Percentiles rank a stretch among this genome's conserved stretches.
Evolutionary conservation across 352 stramenopile genomes (phyloP).

Genomic region (Phytophthora pini): DNA sequence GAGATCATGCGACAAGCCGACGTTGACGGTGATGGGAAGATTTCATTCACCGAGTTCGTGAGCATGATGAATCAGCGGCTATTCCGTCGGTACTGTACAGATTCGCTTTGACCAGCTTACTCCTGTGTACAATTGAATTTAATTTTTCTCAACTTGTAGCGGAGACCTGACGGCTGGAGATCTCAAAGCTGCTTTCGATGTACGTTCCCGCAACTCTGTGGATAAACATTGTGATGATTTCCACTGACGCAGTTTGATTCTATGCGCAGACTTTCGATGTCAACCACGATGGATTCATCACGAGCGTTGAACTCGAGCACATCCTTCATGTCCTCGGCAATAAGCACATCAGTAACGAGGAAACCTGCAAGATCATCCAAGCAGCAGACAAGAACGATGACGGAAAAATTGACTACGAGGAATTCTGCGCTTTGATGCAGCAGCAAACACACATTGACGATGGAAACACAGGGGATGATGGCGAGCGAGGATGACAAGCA

Average conservation of each 20-base stretch:
- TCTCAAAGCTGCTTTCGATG: slow-evolving; percentile 69
- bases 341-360: slow-evolving; percentile 45
- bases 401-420: slow-evolving; percentile 86
- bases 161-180: slow-evolving; percentile 61
- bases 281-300: slow-evolving; percentile 79
- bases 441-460: slow-evolving; percentile 18
- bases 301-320: slow-evolving; percentile 64
- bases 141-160: slow-evolving; percentile 25
- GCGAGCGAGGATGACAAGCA: neutral
- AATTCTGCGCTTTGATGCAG: slow-evolving; percentile 82
- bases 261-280: slow-evolving; percentile 63
- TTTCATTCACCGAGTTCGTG: slow-evolving; percentile 83
- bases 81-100: slow-evolving; percentile 50
- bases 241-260: neutral
- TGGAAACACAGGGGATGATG: neutral
- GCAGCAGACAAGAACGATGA: slow-evolving; percentile 85
- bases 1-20: slow-evolving; percentile 77
- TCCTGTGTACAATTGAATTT: neutral
- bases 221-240: neutral
- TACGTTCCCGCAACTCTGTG: slow-evolving; percentile 21
- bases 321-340: slow-evolving; percentile 72
- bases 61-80: slow-evolving; percentile 80
- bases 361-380: slow-evolving; percentile 69
- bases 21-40: slow-evolving; percentile 70
- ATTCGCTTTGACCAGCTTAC: neutral